Evolutionary conservation across 2,329 filamentous ascomycete species (phyloP), one percentile per base, ranked within the genome.

Genomic region (Furcasterigmium sp.): DNA sequence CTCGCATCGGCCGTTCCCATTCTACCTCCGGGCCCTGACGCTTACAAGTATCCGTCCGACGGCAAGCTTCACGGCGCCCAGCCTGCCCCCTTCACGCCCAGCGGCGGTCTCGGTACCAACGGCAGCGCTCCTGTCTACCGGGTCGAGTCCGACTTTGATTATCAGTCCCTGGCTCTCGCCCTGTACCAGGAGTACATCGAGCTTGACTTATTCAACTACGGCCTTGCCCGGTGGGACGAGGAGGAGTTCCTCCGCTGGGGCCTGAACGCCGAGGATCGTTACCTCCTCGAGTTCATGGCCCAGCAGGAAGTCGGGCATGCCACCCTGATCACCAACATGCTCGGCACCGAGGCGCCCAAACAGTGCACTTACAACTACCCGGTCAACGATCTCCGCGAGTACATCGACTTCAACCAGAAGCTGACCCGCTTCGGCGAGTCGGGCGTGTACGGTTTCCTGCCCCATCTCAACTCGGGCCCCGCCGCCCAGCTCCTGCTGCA

Each of bases 111-210:
- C 2, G 87, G 86, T 3, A 90, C 86, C 35, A 91, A 91, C 47
- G 86, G 86, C n/a, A 78, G 80, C 1, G 73, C 75, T 35, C 87
- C 87, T 2, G 78, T 89, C 2, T 91, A 91, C 62, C 80, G 84
- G 47, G 82, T 87, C 1, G 75, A 87, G 54, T 87, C 83, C 50
- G 88, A 94, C 56, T 93, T 90, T 56, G 88, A 93, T 61, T 93
- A 84, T 58, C 75, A 91, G 59, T 90, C 85, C 0, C 73, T 93
- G 23, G 76, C 81, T 1, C 70, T 93, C 11, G 85, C 77, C 11
- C 69, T 91, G 0, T 91, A 91, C 58, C 84, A 90, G 54, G 87
- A 93, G 63, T 93, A 80, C 76, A 89, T 91, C 42, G 87, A 93
- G 64, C 72, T 93, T 1, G 88, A 93, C 57, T 73, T 89, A 13